Evolutionary conservation across 1,284 basidiomycete species (phyloP), one percentile per base, ranked within the genome.

Genomic region (Ganoderma lingzhi): DNA sequence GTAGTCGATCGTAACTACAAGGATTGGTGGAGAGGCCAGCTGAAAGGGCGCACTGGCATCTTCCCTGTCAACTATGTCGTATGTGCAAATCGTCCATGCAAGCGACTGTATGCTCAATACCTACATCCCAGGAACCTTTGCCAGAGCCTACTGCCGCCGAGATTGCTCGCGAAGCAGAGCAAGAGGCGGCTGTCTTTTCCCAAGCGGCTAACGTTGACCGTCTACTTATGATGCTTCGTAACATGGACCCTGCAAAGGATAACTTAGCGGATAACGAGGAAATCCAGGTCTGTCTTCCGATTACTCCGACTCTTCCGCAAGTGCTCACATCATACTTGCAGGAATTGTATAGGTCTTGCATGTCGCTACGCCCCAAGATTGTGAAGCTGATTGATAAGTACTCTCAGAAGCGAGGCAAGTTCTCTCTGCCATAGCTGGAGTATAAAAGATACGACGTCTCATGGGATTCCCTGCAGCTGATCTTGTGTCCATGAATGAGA

Each of bases 31-130:
- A 86, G 96, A 60, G 98, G 98, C 2, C 97, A 99, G 75, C 82
- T 96, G 51, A 93, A 93, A 75, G 96, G 97, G 1, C 86, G 94
- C 70, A 96, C 96, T 9, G 98, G 98, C 15, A 99, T 99, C 70
- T 99, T 99, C 81, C 97, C 98, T 0, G 95, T 98, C 51, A 99
- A 98, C 78, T 99, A 99, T 82, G 96, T 99, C 73, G 94, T 95
- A 76, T 37, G 92, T 86, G 39, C 48, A 28, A 61, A 39, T 6
- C 15, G 65, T 65, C 9, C 61, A 39, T 53, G 32, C 55, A 59
- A 32, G 10, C 61, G 14, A 56, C 30, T 28, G 30, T 45, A 9
- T n/a, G 37, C 44, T 51, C 35, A 39, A 10, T 8, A 35, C 23
- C 14, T 15, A 28, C 23, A n/a, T 51, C 8, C 10, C 76, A 95